These are phyloP conservation scores for Penicillium sp. DNA, from an alignment of 2,329 filamentous ascomycete genomes.

Conservation along the genomic window DNA sequence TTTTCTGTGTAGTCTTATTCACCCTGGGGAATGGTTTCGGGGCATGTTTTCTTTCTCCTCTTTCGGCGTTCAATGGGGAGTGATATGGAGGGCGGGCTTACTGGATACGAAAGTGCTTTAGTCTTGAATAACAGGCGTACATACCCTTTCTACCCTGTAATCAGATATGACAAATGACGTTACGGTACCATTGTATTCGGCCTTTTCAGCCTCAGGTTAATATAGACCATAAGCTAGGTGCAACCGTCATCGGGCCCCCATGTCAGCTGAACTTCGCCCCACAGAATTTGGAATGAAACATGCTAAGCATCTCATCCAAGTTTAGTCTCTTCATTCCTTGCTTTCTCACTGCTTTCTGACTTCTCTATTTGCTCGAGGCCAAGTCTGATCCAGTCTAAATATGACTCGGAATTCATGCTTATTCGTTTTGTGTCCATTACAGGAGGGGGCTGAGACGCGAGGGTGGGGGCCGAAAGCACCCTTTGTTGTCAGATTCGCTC, in stretches of 20 bases:
- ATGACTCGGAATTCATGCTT: not conserved
- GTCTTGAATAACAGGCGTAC: constrained; percentile 28
- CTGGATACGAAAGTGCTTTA: constrained; percentile 33
- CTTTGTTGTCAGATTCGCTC: constrained; percentile 5
- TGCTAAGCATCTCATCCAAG: not conserved
- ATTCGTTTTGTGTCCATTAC: constrained; percentile 3
- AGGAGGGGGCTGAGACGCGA: constrained; percentile 13
- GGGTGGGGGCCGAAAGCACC: constrained; percentile 18
- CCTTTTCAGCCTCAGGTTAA: constrained; percentile 4
- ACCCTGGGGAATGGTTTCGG: not conserved
- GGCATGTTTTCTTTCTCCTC: constrained; percentile 26
- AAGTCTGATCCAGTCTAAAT: not conserved
- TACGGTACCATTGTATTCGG: constrained; percentile 3
- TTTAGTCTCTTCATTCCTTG: not conserved
- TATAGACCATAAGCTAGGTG: not conserved
- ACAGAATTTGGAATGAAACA: not conserved
- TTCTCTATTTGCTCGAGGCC: not conserved
- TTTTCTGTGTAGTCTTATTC: constrained; percentile 23
- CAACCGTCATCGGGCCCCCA: not conserved
- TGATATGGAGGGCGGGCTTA: constrained; percentile 34
- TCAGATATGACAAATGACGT: not conserved
- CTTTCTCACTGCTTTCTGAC: not conserved
- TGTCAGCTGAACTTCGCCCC: constrained; percentile 18
- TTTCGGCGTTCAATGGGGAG: constrained; percentile 35
- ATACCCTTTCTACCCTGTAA: constrained; percentile 26